Conservation (phyloP, 305 asterid genomes). For the Solanum hybrid region DNA sequence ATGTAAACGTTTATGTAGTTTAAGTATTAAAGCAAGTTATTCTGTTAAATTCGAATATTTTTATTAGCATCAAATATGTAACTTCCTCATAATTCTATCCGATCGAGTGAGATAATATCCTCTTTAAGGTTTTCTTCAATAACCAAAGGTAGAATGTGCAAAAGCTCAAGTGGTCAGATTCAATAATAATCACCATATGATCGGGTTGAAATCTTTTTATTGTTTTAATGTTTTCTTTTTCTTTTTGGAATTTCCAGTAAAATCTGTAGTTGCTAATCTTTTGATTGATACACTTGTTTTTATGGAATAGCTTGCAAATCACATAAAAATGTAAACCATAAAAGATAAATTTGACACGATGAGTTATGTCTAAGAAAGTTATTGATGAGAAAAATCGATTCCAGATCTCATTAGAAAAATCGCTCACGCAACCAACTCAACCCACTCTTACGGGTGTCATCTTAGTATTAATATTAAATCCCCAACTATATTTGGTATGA, state of each 20-base stretch:
- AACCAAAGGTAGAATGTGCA: background rate
- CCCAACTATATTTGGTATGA: background rate
- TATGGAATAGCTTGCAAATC: no score
- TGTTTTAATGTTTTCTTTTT: no score
- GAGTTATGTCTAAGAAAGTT: background rate
- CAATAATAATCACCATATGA: background rate
- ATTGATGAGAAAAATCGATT: accelerated
- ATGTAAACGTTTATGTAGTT: no score
- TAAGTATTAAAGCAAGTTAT: no score
- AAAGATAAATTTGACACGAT: background rate
- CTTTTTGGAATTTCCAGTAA: no score
- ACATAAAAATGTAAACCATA: background rate
- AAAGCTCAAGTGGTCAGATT: background rate
- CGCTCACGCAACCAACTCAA: background rate
- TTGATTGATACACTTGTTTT: no score
- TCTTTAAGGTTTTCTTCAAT: background rate
- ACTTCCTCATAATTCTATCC: background rate
- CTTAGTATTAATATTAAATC: background rate
- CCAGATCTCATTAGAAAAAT: background rate
- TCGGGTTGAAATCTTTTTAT: background rate
- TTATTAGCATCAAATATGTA: background rate
- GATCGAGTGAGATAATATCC: no score
- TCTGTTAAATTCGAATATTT: no score
- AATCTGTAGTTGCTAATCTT: no score
- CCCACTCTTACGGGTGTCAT: background rate